Percentiles rank a stretch among this genome's conserved stretches.
These are phyloP conservation scores for Chamaenerion angustifolium DNA, from an alignment of 345 rosid species.

Conservation along the genomic window DNA sequence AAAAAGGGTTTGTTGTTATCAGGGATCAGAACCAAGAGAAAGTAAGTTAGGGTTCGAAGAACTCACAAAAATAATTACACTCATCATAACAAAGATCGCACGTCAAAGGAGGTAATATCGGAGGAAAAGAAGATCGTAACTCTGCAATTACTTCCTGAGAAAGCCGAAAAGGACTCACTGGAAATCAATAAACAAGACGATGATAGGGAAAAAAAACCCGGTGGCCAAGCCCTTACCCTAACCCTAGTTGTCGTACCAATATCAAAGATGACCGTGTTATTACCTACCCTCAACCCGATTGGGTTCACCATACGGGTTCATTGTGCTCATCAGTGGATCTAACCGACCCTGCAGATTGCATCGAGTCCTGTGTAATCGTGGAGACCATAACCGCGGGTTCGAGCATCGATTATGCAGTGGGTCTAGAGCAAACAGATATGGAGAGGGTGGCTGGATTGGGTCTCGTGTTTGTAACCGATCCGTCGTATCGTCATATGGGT, in stretches of 20 bases:
- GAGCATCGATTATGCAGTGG: constrained; percentile 8
- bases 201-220: too few relatives aligned
- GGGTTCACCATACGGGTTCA: too few relatives aligned
- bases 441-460: constrained; percentile 17
- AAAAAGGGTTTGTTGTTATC: constrained; percentile 1
- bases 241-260: not conserved
- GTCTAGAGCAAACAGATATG: constrained; percentile 21
- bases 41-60: constrained; percentile 11
- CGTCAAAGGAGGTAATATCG: not conserved
- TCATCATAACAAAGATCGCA: not conserved
- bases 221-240: constrained; percentile 1
- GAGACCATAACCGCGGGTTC: constrained; percentile 21
- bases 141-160: constrained; percentile 14
- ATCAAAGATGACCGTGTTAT: too few relatives aligned
- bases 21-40: constrained; percentile 9
- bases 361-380: constrained; percentile 38
- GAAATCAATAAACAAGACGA: not conserved
- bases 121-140: constrained; percentile 8
- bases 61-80: not conserved
- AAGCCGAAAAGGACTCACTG: not conserved
- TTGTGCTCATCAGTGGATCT: not conserved
- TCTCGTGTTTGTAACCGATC: constrained; percentile 42
- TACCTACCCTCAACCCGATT: too few relatives aligned
- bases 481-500: constrained; percentile 24
- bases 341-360: not conserved